Evolutionary conservation across 805 yeast genomes (phyloP).

Genomic region (Sugiyamaella qingdaonensis): DNA sequence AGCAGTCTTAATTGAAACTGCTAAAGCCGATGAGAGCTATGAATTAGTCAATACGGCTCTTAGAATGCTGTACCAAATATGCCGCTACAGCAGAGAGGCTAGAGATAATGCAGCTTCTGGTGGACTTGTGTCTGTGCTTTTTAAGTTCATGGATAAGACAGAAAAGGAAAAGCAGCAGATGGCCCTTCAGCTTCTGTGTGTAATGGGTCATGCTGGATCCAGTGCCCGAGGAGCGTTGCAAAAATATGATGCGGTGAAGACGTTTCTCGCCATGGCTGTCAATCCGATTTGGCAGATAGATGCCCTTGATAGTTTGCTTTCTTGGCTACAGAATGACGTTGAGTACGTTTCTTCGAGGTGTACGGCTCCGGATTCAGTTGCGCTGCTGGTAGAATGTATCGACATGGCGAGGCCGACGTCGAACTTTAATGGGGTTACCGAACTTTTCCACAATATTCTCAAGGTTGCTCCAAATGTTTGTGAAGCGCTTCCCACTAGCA

Average conservation of each 20-base stretch:
- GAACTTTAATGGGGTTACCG: neutral
- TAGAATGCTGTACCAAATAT: constrained; percentile 49
- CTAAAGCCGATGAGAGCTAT: constrained; percentile 27
- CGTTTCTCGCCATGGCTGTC: constrained; percentile 38
- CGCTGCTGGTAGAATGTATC: constrained; percentile 19
- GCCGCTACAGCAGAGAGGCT: constrained; percentile 43
- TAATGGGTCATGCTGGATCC: constrained; percentile 45
- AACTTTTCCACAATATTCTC: neutral
- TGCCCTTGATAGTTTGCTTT: constrained; percentile 46
- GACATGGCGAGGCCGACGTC: constrained; percentile 11
- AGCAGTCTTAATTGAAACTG: constrained; percentile 39
- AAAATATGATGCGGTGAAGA: constrained; percentile 37
- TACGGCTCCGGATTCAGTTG: neutral
- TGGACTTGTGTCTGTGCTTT: constrained; percentile 46
- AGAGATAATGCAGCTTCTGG: constrained; percentile 45
- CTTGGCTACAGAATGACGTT: constrained; percentile 33
- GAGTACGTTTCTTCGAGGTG: constrained; percentile 19
- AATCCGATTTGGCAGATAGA: constrained; percentile 58
- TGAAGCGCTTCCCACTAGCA: neutral
- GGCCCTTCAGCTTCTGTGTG: constrained; percentile 50
- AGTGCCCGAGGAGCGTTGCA: constrained; percentile 38
- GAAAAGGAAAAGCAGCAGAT: constrained; percentile 46
- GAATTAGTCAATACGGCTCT: constrained; percentile 44
- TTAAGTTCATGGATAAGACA: constrained; percentile 38
- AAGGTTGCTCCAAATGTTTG: neutral